Percentiles rank a stretch among this genome's conserved stretches.
Conservation (phyloP, 2,329 filamentous ascomycete genomes). For the Massarina eburnea region DNA sequence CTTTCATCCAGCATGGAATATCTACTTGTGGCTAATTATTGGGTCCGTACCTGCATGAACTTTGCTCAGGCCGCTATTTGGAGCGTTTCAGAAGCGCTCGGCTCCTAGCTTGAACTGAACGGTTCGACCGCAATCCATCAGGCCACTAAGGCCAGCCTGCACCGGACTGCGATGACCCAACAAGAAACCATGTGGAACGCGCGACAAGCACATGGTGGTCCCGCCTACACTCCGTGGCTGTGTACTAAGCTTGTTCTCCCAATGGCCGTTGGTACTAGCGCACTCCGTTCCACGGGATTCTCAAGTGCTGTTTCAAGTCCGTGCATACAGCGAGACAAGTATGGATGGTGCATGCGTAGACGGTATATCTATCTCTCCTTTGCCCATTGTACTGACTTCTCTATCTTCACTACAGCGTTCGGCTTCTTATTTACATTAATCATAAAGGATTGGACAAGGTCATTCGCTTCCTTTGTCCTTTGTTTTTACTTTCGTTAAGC, state of each 20-base stretch:
- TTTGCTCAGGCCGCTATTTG: conserved; percentile 21
- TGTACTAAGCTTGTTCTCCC: conserved; percentile 17
- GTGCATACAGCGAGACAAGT: conserved; percentile 12
- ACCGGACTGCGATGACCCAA: conserved; percentile 16
- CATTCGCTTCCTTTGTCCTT: conserved; percentile 43
- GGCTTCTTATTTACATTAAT: conserved; percentile 17
- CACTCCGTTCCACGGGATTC: conserved; percentile 21
- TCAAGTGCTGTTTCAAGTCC: conserved; percentile 33
- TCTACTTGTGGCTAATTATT: conserved; percentile 6
- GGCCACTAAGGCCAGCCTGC: conserved; percentile 13
- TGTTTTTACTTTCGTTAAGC: conserved; percentile 30
- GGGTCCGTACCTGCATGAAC: conserved; percentile 26
- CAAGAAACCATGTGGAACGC: conserved; percentile 25
- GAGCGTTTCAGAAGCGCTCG: conserved; percentile 35
- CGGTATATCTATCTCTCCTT: conserved; percentile 28
- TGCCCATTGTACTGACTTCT: conserved; percentile 16
- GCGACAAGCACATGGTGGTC: conserved; percentile 33
- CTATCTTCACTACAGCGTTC: conserved; percentile 16
- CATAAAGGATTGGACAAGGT: conserved; percentile 30
- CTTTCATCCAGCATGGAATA: background rate
- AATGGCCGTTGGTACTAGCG: conserved; percentile 15
- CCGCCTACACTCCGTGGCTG: conserved; percentile 29
- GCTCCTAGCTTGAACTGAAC: conserved; percentile 19
- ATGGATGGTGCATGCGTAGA: background rate
- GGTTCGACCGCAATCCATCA: conserved; percentile 20